Conservation (phyloP, 2,329 filamentous ascomycete genomes). For the Calonectria multiphialidica region DNA sequence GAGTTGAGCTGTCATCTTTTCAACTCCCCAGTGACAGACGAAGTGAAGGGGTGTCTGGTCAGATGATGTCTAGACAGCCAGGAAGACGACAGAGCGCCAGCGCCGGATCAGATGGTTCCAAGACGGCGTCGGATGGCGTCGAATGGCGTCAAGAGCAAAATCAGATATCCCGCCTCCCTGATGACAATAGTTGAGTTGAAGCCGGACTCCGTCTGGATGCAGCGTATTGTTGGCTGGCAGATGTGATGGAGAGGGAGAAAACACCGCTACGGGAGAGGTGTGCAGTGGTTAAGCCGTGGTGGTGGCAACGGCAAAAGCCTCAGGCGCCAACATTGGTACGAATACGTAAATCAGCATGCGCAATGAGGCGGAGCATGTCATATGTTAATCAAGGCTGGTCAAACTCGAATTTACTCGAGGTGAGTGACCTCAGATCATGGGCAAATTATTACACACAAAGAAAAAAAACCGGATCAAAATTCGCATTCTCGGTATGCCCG, state of each 20-base stretch:
- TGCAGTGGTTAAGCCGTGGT: neutral
- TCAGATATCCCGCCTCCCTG: neutral
- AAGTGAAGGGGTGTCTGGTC: neutral
- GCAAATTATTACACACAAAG: neutral
- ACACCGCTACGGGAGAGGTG: neutral
- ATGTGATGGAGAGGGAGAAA: neutral
- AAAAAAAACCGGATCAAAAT: neutral
- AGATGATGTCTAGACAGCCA: neutral
- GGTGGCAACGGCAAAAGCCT: neutral
- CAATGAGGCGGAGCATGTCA: neutral
- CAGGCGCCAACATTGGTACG: neutral
- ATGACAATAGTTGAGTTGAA: too few relatives aligned
- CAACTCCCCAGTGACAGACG: neutral
- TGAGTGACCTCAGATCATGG: too few relatives aligned
- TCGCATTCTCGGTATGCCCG: neutral
- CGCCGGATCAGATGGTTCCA: neutral
- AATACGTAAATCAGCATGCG: neutral
- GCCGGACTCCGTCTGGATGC: neutral
- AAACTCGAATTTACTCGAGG: neutral
- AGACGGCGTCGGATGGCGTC: neutral
- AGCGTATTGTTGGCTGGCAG: neutral
- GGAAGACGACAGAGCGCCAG: neutral
- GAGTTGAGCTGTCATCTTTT: constrained; percentile 19
- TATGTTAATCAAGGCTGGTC: neutral
- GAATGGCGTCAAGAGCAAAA: neutral